These are phyloP conservation scores for Leccinum olivaceopallidum DNA, from an alignment of 768 basidiomycete species.

Conservation along the genomic window DNA sequence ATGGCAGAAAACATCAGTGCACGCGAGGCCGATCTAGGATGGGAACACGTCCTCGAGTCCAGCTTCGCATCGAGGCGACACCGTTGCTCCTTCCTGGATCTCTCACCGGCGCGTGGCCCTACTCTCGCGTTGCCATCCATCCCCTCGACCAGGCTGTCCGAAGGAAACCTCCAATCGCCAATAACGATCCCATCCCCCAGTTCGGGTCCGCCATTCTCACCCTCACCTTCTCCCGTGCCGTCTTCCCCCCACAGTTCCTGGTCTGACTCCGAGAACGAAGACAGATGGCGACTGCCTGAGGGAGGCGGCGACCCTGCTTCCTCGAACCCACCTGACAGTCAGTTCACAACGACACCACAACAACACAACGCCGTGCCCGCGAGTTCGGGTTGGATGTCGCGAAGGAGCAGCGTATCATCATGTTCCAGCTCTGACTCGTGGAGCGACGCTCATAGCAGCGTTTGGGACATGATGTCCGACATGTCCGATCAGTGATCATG, in stretches of 20 bases:
- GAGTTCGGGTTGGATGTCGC: slow-evolving; percentile 2
- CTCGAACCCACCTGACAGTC: background rate
- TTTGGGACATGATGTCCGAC: slow-evolving; percentile 30
- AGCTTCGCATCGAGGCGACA: slow-evolving; percentile 7
- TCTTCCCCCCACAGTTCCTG: slow-evolving; percentile 9
- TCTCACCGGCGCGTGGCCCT: slow-evolving; percentile 3
- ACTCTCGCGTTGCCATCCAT: slow-evolving; percentile 29
- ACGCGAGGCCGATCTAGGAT: slow-evolving; percentile 2
- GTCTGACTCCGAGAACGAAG: slow-evolving; percentile 20
- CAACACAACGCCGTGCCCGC: background rate
- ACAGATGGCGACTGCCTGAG: background rate
- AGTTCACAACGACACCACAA: background rate
- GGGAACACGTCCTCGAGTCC: slow-evolving; percentile 20
- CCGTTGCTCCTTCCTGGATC: slow-evolving; percentile 3
- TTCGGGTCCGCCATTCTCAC: slow-evolving; percentile 16
- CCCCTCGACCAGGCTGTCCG: slow-evolving; percentile 26
- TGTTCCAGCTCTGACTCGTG: slow-evolving; percentile 23
- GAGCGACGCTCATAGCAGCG: slow-evolving; percentile 30
- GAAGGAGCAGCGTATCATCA: slow-evolving; percentile 19
- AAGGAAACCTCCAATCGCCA: slow-evolving; percentile 24
- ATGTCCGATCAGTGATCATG: slow-evolving; percentile 4
- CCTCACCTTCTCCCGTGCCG: slow-evolving; percentile 18
- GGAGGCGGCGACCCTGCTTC: background rate
- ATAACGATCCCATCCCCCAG: slow-evolving; percentile 25
- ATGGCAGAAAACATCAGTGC: slow-evolving; percentile 9